These are phyloP conservation scores for Cicer chorassanicum DNA, from an alignment of 306 rosid species.

Conservation along the genomic window DNA sequence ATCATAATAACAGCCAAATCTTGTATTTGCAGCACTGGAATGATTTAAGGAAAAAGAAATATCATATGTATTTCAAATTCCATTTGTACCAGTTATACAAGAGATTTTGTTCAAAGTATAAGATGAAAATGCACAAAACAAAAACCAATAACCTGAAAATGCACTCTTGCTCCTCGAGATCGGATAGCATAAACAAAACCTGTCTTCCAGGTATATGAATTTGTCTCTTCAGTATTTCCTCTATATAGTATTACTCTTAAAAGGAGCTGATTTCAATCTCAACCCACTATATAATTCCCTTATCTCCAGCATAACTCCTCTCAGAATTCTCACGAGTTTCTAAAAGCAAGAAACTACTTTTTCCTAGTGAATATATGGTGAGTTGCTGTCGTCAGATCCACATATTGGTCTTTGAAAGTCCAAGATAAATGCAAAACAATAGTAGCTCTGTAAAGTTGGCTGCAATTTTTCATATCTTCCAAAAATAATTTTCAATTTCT, in stretches of 20 bases:
- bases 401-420: slow-evolving; percentile 17
- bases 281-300: slow-evolving; percentile 28
- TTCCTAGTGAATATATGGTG: slow-evolving; percentile 24
- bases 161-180: slow-evolving; percentile 3
- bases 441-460: slow-evolving; percentile 14
- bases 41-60: not conserved
- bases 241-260: not conserved
- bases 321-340: slow-evolving; percentile 6
- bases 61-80: not conserved
- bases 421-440: slow-evolving; percentile 23
- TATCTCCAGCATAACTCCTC: slow-evolving; percentile 22
- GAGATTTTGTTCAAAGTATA: slow-evolving; percentile 8
- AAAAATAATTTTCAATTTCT: slow-evolving; percentile 54
- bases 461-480: slow-evolving; percentile 4
- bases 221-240: slow-evolving; percentile 36
- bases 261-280: slow-evolving; percentile 8
- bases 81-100: slow-evolving; percentile 18
- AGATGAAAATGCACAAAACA: not conserved
- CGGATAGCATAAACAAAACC: slow-evolving; percentile 11
- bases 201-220: slow-evolving; percentile 8
- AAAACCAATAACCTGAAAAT: slow-evolving; percentile 19
- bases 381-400: slow-evolving; percentile 15
- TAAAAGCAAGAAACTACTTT: not conserved
- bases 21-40: slow-evolving; percentile 19
- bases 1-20: not conserved